Base-by-base conservation (phyloP, 2,329 filamentous ascomycete genomes). In the Scorias spongiosa region DNA sequence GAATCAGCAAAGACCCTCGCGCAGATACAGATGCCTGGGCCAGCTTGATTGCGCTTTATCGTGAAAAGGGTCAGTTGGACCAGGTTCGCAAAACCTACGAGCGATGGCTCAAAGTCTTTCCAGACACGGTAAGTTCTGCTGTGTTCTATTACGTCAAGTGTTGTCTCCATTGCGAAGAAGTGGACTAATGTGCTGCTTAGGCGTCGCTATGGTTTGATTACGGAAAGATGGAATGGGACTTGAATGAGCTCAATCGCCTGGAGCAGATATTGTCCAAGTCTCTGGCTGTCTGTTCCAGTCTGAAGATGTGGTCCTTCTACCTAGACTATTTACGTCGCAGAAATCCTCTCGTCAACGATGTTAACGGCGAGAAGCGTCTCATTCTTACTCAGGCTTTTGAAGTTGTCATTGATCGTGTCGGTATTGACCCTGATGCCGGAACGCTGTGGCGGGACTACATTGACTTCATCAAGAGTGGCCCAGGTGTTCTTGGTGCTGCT, bases 381-480 rank as follows among this genome's bases (percentile, higher is more conserved):
- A 83, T 81, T 7, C 81, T 98, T 44, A 81, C 79, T 15, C 80
- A 86, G 50, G 84, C 87, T 2, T 98, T 95, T 63, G 87, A 96
- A 50, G 87, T 94, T 57, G 88, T 93, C 6, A 76, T 98, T 39
- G 76, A 85, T 52, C 84, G 84, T 52, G 81, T 98, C 49, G 93
- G 93, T 26, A 78, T 91, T 54, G 91, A 98, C 64, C 83, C 87
- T 57, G 86, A 94, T 56, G 81, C 88, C 10, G 89, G 87, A 30
- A 76, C 74, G 50, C 80, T 98, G 45, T 98, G 91, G 91, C 77
- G 82, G 47, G 91, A 98, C 52, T 96, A 96, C 56, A 81, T 98
- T 48, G 80, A 91, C 52, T 95, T 98, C 59, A 77, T 96, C 62
- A 88, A 87, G 59, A 84, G 78, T 34, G 85, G 83, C 0, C 91